Base-by-base conservation (phyloP, 495 filamentous ascomycete species). In the Pyrenopolyporus hunteri region DNA sequence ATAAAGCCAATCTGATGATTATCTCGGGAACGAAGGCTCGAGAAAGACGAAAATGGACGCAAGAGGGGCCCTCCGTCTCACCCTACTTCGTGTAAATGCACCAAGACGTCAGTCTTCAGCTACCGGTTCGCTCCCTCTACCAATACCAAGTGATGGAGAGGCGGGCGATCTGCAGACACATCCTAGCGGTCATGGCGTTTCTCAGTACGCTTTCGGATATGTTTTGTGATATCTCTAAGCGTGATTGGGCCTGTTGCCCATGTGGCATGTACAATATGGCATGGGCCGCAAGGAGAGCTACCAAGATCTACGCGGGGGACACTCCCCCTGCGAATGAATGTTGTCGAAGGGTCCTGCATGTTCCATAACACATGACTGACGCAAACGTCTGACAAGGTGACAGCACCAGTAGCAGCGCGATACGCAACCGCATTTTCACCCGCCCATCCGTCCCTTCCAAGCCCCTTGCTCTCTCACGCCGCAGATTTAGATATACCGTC, bases 251-350 rank as follows among this genome's bases (percentile, higher is more conserved):
- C 46, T 52, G 39, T 20, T n/a, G 37, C 31, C 57, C 63, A 66
- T 66, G 57, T 66, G 63, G 45, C 52, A 61, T 66, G 63, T 55
- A 52, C 63, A 57, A 60, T 51, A 66, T 48, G 50, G 57, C 63
- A 60, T 66, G 44, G 63, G 45, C 48, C 51, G 45, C 57, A 25
- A 57, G 52, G 52, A 60, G 40, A 56, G 63, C 51, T 61, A 59
- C 57, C 57, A 61, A 66, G 63, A 66, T 66, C 63, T 66, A 66
- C 63, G 63, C 63, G 63, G 63, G 62, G 57, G 63, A 26, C 50
- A 46, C 31, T 47, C 55, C 55, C 49, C 62, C 49, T 65, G 46
- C 57, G 63, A 59, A 43, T 57, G 56, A 56, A 57, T 61, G 26
- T 40, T 40, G 36, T 46, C 63, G 57, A 60, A 57, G 63, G 63